Base-by-base conservation (phyloP, 1,284 basidiomycete genomes). In the Apiotrichum sp. region DNA sequence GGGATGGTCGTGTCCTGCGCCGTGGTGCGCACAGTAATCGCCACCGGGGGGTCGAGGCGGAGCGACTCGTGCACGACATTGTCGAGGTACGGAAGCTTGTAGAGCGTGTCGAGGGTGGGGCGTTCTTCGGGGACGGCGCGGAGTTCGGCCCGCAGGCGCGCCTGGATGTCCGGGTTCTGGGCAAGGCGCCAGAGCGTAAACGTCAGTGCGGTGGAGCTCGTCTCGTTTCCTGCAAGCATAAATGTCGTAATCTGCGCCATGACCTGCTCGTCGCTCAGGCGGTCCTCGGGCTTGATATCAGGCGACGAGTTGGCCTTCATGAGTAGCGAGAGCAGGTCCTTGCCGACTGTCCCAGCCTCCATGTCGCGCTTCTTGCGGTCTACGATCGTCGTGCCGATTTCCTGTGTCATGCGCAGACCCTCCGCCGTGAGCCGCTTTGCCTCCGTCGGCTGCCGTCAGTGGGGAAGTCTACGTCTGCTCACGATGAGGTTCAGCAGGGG, bases 191-290 rank as follows among this genome's bases (percentile, higher is more conserved):
- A 86, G 2, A 89, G 75, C 55, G 81, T 82, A 87, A 88, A 91
- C 4, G 85, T 82, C 1, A 87, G 76, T 1, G 85, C 83, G 0
- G 83, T 84, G 0, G 82, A 83, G 0, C 84, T 86, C 0, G 89
- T 91, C 69, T 91, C 88, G 70, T 89, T 86, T 0, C 88, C 89
- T 2, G 73, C 72, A 1, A 73, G 62, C 61, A 73, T 70, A 68
- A 90, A 87, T 0, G 86, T 89, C 9, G 84, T 84, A 58, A 90
- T 87, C 70, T 89, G 87, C 56, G 82, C 85, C 32, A 86, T 75
- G 4, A 86, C 82, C 65, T 89, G 87, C 14, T 80, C 76, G 43
- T 83, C 80, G 9, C 81, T 80, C 78, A 90, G 80, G 32, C 78
- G 78, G 66, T 86, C 81, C 0, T 77, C 76, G 0, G 78, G 71